A percentile compares a stretch with the other conserved stretches of the same genome.
These are phyloP conservation scores for Coniochaeta sp. DNA, from an alignment of 2,329 filamentous ascomycete species.

Conservation along the genomic window DNA sequence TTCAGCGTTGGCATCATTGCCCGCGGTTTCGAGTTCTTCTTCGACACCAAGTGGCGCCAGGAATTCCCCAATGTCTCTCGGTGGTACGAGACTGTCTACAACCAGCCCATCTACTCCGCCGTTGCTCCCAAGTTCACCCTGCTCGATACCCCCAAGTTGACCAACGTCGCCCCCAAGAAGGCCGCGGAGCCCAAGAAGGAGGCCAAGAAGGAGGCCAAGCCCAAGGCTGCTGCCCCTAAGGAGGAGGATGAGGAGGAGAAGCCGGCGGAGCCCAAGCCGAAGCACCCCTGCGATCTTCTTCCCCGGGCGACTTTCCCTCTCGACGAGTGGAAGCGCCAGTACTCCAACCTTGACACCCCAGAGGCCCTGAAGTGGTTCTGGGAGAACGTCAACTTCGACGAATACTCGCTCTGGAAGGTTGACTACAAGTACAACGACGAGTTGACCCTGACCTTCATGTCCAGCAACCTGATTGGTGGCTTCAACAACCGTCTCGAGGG, in stretches of 20 bases:
- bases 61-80: slow-evolving; percentile 80
- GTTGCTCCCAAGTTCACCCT: slow-evolving; percentile 70
- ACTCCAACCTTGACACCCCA: slow-evolving; percentile 90
- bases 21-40: slow-evolving; percentile 90
- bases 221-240: slow-evolving; percentile 28
- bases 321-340: slow-evolving; percentile 98
- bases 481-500: slow-evolving; percentile 97
- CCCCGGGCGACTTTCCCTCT: slow-evolving; percentile 73
- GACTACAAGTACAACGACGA: slow-evolving; percentile 99
- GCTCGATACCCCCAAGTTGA: slow-evolving; percentile 73
- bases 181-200: slow-evolving; percentile 61
- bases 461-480: slow-evolving; percentile 94
- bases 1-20: slow-evolving; percentile 72
- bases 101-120: slow-evolving; percentile 83
- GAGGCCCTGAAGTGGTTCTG: slow-evolving; percentile 95
- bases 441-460: slow-evolving; percentile 97
- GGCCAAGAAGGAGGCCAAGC: slow-evolving; percentile 32
- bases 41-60: slow-evolving; percentile 81
- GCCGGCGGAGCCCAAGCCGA: slow-evolving; percentile 69
- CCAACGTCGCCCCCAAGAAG: slow-evolving; percentile 70
- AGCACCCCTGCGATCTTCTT: slow-evolving; percentile 89
- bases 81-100: slow-evolving; percentile 92
- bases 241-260: slow-evolving; percentile 39
- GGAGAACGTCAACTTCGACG: slow-evolving; percentile 87
- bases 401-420: slow-evolving; percentile 92